Evolutionary conservation across 179 eudicot species (phyloP).

Genomic region (Carnegiea gigantea): DNA sequence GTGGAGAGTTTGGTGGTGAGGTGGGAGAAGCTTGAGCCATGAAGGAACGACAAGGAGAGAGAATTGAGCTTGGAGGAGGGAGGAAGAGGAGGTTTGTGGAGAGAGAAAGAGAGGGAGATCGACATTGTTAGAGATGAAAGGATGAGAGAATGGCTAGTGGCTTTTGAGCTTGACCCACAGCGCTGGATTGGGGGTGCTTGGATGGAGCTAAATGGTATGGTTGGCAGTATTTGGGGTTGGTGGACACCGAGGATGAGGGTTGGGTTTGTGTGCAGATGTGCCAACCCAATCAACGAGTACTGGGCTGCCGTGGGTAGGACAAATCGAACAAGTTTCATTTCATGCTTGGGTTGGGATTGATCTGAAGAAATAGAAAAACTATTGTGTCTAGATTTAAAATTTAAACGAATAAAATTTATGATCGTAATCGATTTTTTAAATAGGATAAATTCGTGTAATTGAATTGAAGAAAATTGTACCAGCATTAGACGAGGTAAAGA

Average conservation of each 20-base stretch:
- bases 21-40: conserved; percentile 39
- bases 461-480: too few relatives aligned
- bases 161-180: background rate
- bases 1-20: conserved; percentile 35
- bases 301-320: background rate
- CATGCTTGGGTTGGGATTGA: too few relatives aligned
- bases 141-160: conserved; percentile 9
- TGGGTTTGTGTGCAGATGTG: background rate
- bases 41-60: conserved; percentile 58
- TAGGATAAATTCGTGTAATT: too few relatives aligned
- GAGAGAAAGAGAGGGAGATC: conserved; percentile 56
- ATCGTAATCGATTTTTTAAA: too few relatives aligned
- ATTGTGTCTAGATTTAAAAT: too few relatives aligned
- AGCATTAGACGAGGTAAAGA: too few relatives aligned
- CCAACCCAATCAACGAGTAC: background rate
- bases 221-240: background rate
- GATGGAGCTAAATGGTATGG: background rate
- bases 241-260: background rate
- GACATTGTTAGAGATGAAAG: conserved; percentile 36
- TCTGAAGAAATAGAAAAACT: too few relatives aligned
- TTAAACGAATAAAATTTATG: too few relatives aligned
- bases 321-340: too few relatives aligned
- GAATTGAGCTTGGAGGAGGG: conserved; percentile 36
- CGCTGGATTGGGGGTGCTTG: conserved; percentile 9
- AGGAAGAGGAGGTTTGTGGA: conserved; percentile 44